Base-by-base conservation (phyloP, 2,329 filamentous ascomycete genomes). In the Parascedosporium putredinis region DNA sequence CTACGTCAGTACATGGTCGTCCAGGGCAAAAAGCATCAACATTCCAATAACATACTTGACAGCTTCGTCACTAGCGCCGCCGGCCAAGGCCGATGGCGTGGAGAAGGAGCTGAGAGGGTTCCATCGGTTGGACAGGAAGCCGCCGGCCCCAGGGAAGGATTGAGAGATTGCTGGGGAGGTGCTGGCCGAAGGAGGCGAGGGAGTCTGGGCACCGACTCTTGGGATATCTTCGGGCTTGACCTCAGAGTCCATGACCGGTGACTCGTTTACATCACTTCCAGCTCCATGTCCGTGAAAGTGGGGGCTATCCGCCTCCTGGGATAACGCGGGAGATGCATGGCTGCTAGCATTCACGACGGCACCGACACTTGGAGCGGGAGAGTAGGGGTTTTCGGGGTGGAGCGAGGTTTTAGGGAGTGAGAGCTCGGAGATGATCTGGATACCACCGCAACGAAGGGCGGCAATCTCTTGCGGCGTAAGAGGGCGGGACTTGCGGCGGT, bases 401-500 rank as follows among this genome's bases (percentile, higher is more conserved):
- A 55, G 44, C 54, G 56, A 52, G 60, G 56, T 47, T 51, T 45
- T n/a, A 52, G 51, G 10, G 22, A 38, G 25, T n/a, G 44, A 51
- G 51, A 76, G 73, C 27, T 73, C 71, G 4, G 74, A 70, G 38
- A 78, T 62, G 29, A 73, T 67, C 55, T 75, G 70, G 63, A 79
- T 69, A 56, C 70, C 72, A 44, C 77, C 71, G 60, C 76, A 73
- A 60, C 75, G 67, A 57, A 82, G 68, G 52, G 77, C 76, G 55
- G 76, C 80, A 50, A 91, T 76, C 63, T 93, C 88, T 64, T 89
- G 82, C 8, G 84, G 79, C 24, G 87, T 79, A 33, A 95, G 75
- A 44, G 90, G 89, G 57, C 87, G 84, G 50, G 88, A 88, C 70
- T 91, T 94, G 57, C 91, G 81, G 58, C 91, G 80, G 64, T 94